phyloP scores from a whole-genome alignment of 805 yeast species.

The Millerago galiae region DNA sequence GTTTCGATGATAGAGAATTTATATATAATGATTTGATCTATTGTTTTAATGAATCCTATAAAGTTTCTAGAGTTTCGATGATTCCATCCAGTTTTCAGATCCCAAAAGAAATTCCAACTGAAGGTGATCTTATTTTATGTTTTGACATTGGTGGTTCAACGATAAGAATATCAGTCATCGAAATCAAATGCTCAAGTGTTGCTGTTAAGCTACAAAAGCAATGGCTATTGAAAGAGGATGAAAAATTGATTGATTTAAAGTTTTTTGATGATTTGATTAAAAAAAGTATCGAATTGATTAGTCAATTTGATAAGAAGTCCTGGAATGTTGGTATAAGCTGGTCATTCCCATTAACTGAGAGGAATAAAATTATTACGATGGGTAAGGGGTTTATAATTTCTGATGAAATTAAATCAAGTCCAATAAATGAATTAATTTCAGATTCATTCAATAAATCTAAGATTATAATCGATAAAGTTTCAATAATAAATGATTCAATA shows the following conservation, averaged over 20 bases:
- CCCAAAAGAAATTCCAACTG: slow-evolving; percentile 2
- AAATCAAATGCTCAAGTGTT: not conserved
- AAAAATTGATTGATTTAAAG: slow-evolving; percentile 32
- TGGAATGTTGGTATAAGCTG: slow-evolving; percentile 42
- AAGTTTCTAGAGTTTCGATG: slow-evolving; percentile 10
- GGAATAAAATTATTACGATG: slow-evolving; percentile 38
- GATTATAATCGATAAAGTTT: slow-evolving; percentile 32
- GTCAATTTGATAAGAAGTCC: not conserved
- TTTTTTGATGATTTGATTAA: slow-evolving; percentile 37
- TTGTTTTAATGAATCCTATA: not conserved
- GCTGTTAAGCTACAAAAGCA: not conserved
- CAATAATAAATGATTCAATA: slow-evolving; percentile 58
- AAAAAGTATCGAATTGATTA: slow-evolving; percentile 15
- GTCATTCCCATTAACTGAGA: slow-evolving; percentile 48
- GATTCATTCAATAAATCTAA: slow-evolving; percentile 19
- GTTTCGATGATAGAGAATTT: not conserved
- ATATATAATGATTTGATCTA: not conserved
- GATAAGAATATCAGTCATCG: slow-evolving; percentile 30
- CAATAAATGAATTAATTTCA: slow-evolving; percentile 38
- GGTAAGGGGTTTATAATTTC: slow-evolving; percentile 55
- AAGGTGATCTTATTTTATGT: slow-evolving; percentile 17
- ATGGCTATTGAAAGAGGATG: slow-evolving; percentile 15
- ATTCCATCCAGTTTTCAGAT: slow-evolving; percentile 7
- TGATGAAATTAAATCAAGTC: slow-evolving; percentile 32
- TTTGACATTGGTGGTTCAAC: slow-evolving; percentile 58